A percentile compares a stretch with the other conserved stretches of the same genome.
Conservation (phyloP, 2,329 filamentous ascomycete species). For the Trichoderma afroharzianum region DNA sequence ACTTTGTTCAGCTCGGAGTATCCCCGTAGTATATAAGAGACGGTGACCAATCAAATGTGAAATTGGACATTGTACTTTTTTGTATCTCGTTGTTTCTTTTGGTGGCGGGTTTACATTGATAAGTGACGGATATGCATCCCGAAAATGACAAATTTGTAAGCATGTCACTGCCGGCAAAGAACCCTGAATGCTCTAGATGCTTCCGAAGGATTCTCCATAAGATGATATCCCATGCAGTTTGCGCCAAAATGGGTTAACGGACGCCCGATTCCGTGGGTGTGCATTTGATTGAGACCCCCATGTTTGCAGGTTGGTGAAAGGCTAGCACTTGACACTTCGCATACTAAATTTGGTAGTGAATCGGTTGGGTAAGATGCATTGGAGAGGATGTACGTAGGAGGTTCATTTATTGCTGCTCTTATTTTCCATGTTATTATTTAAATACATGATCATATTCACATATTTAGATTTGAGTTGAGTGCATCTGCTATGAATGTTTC, state of each 20-base stretch:
- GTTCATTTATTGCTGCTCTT: not conserved
- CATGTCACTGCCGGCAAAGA: not conserved
- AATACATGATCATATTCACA: not conserved
- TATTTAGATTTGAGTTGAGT: not conserved
- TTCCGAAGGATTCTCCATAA: not conserved
- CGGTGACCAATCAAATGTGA: not conserved
- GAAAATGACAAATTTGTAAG: not conserved
- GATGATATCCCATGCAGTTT: not conserved
- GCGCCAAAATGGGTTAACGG: not conserved
- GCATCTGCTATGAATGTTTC: not conserved
- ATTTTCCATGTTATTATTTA: not conserved
- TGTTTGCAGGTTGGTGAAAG: not conserved
- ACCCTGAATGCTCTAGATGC: not conserved
- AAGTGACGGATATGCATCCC: not conserved
- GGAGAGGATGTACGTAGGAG: not conserved
- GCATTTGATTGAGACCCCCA: not conserved
- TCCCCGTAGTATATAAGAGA: not conserved
- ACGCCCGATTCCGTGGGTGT: not conserved
- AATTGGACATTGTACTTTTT: not conserved
- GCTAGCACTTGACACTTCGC: not conserved
- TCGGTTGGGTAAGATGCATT: not conserved
- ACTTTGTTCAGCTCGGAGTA: not conserved
- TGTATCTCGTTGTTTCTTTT: not conserved
- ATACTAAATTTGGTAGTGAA: not conserved
- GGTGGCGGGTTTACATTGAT: not conserved